Base-by-base conservation (phyloP, 2,329 filamentous ascomycete genomes). In the Byssochlamys sp. region DNA sequence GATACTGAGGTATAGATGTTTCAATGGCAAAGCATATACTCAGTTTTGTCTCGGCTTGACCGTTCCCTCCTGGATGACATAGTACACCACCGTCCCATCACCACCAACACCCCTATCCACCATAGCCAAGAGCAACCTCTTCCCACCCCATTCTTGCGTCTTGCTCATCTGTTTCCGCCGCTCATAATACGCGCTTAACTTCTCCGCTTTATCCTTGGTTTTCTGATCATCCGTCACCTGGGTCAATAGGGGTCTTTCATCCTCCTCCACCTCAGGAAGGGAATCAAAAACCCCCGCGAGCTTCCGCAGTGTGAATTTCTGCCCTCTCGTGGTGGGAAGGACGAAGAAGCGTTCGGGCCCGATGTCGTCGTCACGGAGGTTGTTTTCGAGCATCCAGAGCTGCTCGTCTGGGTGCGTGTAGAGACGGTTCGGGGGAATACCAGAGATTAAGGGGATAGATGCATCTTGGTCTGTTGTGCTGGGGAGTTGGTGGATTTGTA, bases 401-500 rank as follows among this genome's bases (percentile, higher is more conserved):
- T 86, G 84, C 72, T 86, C 82, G 66, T 86, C 84, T 10, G 84
- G 84, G 63, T 87, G 83, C 10, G 82, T 77, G 68, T 87, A 87
- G 59, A 84, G 73, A 52, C 81, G 75, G 55, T 80, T 75, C 11
- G 84, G 82, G 3, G 84, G 83, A 14, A 84, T 72, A n/a, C 84
- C 84, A 7, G 83, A 85, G 54, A 87, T 74, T 55, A 86, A 65
- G 1, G 78, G 80, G 6, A 77, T 63, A 1, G 64, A 12, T 61
- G 55, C 11, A 50, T 49, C 26, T 60, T 54, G 33, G 19, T 53
- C 45, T 29, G 57, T 53, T 11, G 55, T 50, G 26, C 27, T 31
- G 14, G 7, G 52, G 26, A 12, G 31, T 51, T 53, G 49, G 68
- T 84, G 80, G 54, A 82, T 71, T 56, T 73, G 73, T n/a, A 86